These are phyloP conservation scores for Aspergillus sclerotiicarbonarius DNA, from an alignment of 495 filamentous ascomycete genomes.

Conservation along the genomic window DNA sequence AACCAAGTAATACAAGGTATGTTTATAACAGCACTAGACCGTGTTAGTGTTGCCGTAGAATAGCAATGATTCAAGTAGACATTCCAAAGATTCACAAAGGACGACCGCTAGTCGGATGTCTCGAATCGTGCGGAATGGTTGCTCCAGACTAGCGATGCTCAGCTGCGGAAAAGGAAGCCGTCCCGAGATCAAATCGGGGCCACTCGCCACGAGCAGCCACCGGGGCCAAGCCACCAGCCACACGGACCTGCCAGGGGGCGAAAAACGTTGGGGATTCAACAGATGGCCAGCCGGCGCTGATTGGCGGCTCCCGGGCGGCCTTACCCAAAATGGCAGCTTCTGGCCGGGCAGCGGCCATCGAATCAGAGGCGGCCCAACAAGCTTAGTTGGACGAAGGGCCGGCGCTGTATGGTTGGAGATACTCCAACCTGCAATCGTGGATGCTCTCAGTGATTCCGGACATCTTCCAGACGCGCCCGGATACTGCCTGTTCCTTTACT, in stretches of 20 bases:
- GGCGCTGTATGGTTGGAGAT: slow-evolving; percentile 7
- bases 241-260: slow-evolving; percentile 16
- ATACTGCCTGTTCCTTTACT: background rate
- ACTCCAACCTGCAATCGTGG: background rate
- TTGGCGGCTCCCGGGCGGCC: slow-evolving; percentile 6
- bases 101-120: too few relatives aligned
- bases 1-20: background rate
- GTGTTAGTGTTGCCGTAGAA: background rate
- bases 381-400: slow-evolving; percentile 4
- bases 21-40: background rate
- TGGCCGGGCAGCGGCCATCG: slow-evolving; percentile 13
- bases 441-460: background rate
- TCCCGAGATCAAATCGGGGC: background rate
- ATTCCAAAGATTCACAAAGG: too few relatives aligned
- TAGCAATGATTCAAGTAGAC: too few relatives aligned
- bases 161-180: slow-evolving; percentile 7
- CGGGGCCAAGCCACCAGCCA: background rate
- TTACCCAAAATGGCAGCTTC: slow-evolving; percentile 14
- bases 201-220: slow-evolving; percentile 10
- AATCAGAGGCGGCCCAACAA: slow-evolving; percentile 32
- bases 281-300: slow-evolving; percentile 9
- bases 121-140: too few relatives aligned
- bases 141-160: background rate
- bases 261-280: slow-evolving; percentile 32
- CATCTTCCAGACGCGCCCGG: background rate